Evolutionary conservation across 2,329 filamentous ascomycete genomes (phyloP), one percentile per base, ranked within the genome.

Genomic region (Alternaria panax): DNA sequence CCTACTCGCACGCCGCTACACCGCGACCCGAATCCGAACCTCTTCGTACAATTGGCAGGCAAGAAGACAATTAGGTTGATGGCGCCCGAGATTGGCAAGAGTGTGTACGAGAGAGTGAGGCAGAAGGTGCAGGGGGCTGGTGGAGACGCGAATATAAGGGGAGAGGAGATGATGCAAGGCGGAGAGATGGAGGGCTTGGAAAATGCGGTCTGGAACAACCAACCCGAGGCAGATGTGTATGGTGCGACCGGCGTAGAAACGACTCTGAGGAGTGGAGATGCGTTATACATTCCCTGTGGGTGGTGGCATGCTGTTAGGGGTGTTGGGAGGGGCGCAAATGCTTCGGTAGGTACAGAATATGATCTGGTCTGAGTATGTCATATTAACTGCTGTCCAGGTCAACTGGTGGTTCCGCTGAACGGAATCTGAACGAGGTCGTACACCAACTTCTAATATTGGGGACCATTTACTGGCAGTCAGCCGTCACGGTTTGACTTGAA

Each of bases 1-100:
- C 92, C 92, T 0, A 97, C 93, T 0, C 93, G 92, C 68, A 97
- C 95, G 0, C 93, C 95, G 4, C 82, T 97, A 3, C 95, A 99
- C 78, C 87, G 91, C 54, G 95, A 99, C 71, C 95, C 95, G 0
- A 98, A 98, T 70, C 92, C 92, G 0, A 99, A 99, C 73, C 71
- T 97, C 0, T 97, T 98, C 75, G 87, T 92, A 45, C 95, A 99
- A 78, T 78, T 98, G 12, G 87, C 87, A 16, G 88, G 92, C 4
- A 78, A 74, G 51, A 99, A 99, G 78, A 75, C 80, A 0, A 82
- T 97, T 16, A 84, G 93, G n/a, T 75, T 97, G 12, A 83, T 94
- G 58, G 80, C 83, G 5, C 92, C 93, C 0, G 72, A 78, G 0
- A 71, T 82, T 3, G 95, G 95, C 1, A 80, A 85, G 46, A 77